Conservation (phyloP, 495 filamentous ascomycete species). For the Penicillium cosmopolitanum region DNA sequence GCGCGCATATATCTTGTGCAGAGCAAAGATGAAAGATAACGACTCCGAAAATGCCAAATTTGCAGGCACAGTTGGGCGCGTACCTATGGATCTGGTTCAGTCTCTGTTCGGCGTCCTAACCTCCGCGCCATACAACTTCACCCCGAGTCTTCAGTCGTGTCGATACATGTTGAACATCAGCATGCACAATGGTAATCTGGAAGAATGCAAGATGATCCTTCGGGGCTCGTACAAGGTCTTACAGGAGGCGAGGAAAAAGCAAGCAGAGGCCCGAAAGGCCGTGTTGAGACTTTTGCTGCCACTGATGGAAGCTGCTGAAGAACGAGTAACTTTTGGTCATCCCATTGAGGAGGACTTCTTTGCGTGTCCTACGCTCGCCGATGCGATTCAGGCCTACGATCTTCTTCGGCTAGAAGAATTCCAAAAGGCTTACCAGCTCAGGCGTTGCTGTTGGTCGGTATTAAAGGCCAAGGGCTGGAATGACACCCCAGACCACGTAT, state of each 20-base stretch:
- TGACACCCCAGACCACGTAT: constrained; percentile 22
- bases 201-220: constrained; percentile 31
- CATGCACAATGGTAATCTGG: constrained; percentile 20
- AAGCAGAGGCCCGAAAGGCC: constrained; percentile 27
- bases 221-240: constrained; percentile 38
- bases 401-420: constrained; percentile 35
- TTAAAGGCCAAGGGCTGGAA: constrained; percentile 22
- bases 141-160: constrained; percentile 58
- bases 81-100: constrained; percentile 46
- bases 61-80: constrained; percentile 19
- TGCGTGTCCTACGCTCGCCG: constrained; percentile 31
- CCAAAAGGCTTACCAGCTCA: constrained; percentile 33
- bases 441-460: constrained; percentile 15
- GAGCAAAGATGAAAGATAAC: constrained; percentile 26
- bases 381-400: constrained; percentile 44
- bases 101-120: constrained; percentile 60
- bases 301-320: constrained; percentile 9
- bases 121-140: constrained; percentile 57
- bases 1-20: constrained; percentile 59
- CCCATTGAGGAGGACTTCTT: constrained; percentile 20
- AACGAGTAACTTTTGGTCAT: neutral
- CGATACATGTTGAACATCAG: constrained; percentile 49
- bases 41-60: constrained; percentile 4
- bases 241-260: constrained; percentile 29
- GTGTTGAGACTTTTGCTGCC: constrained; percentile 32